Percentiles rank a stretch among this genome's conserved stretches.
Evolutionary conservation across 768 basidiomycete genomes (phyloP).

Genomic region (Termitomyces sp.): DNA sequence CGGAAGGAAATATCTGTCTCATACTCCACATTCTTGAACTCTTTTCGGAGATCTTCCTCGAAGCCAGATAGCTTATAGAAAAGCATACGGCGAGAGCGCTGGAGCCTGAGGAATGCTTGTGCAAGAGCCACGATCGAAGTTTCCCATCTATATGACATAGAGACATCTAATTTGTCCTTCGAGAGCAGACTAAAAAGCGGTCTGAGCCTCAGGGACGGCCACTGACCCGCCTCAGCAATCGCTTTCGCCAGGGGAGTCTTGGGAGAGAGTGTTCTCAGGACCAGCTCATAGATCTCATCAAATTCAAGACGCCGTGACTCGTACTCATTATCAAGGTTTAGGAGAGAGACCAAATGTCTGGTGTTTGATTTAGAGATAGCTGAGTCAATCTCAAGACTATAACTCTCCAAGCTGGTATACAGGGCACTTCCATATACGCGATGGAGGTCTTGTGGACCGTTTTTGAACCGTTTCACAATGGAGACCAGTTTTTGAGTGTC

Average conservation of each 20-base stretch:
- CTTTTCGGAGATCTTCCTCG: constrained; percentile 21
- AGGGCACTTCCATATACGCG: background rate
- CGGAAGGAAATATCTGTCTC: background rate
- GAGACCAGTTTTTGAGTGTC: background rate
- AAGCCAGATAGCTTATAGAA: constrained; percentile 2
- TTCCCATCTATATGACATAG: background rate
- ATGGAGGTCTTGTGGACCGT: background rate
- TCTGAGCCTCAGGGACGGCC: background rate
- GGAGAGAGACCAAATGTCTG: background rate
- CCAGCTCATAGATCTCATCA: background rate
- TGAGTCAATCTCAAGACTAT: background rate
- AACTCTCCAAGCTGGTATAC: background rate
- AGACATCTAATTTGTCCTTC: background rate
- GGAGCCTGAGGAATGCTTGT: background rate
- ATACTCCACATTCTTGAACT: background rate
- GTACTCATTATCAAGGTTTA: background rate
- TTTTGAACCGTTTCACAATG: background rate
- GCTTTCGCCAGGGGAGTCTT: background rate
- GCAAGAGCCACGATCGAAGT: background rate
- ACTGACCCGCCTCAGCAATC: background rate
- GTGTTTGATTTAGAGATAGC: background rate
- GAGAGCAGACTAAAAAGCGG: background rate
- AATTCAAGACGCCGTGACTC: background rate
- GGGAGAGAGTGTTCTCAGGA: background rate
- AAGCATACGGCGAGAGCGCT: background rate